These are phyloP conservation scores for Didymella pomorum DNA, from an alignment of 2,329 filamentous ascomycete genomes.

Conservation along the genomic window DNA sequence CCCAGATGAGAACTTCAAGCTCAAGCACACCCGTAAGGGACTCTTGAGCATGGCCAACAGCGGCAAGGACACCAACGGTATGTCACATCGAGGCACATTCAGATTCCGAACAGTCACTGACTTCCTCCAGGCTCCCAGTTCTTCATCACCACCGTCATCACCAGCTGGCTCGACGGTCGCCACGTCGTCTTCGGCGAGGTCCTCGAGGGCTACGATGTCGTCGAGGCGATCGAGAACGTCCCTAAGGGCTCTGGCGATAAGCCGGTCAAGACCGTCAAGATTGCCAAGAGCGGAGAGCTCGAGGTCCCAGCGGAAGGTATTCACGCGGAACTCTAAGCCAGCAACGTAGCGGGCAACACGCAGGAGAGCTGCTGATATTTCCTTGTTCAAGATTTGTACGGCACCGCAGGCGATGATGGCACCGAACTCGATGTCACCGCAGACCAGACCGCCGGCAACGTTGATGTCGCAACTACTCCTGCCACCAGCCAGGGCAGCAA, in stretches of 20 bases:
- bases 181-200: conserved; percentile 92
- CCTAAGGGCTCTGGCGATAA: conserved; percentile 72
- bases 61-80: conserved; percentile 76
- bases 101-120: background rate
- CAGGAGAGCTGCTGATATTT: conserved; percentile 55
- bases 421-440: conserved; percentile 54
- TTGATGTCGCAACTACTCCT: conserved; percentile 38
- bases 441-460: conserved; percentile 32
- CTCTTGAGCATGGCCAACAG: conserved; percentile 72
- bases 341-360: conserved; percentile 39
- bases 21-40: conserved; percentile 87
- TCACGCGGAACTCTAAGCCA: conserved; percentile 81
- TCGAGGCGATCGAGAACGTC: conserved; percentile 79
- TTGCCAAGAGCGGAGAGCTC: conserved; percentile 84
- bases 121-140: conserved; percentile 78
- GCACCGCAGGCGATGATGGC: conserved; percentile 52
- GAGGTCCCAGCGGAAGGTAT: conserved; percentile 90
- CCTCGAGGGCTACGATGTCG: conserved; percentile 82
- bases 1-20: conserved; percentile 92
- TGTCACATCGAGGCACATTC: background rate
- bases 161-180: conserved; percentile 81
- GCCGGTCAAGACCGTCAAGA: conserved; percentile 74
- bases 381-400: conserved; percentile 55
- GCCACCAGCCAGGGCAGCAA: conserved; percentile 31
- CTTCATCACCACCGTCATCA: conserved; percentile 87